Conservation (phyloP, 768 basidiomycete genomes). For the Saitozyma sp. region DNA sequence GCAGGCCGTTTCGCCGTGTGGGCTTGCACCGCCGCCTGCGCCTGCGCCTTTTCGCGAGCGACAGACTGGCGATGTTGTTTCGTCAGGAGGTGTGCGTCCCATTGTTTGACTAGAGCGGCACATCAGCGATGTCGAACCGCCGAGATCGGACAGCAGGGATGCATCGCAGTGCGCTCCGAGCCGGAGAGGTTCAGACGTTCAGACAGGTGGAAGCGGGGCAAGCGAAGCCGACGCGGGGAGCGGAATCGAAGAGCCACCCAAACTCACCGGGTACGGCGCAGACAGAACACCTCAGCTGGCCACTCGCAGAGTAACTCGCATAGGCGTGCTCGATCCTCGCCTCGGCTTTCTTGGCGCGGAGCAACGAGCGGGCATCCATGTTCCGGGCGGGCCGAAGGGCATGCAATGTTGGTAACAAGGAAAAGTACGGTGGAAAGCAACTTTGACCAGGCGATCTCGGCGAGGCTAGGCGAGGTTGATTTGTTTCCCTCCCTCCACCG, state of each 20-base stretch:
- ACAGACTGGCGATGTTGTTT: slow-evolving; percentile 49
- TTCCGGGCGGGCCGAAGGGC: background rate
- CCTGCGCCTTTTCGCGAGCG: slow-evolving; percentile 39
- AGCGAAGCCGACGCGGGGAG: background rate
- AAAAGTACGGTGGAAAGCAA: background rate
- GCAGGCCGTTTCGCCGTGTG: slow-evolving; percentile 18
- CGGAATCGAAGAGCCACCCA: background rate
- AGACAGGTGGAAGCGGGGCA: slow-evolving; percentile 3
- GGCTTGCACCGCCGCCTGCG: slow-evolving; percentile 12
- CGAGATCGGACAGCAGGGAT: background rate
- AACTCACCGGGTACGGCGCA: slow-evolving; percentile 47
- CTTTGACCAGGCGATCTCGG: no score
- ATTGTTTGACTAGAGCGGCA: slow-evolving; percentile 39
- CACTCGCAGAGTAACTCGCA: slow-evolving; percentile 38
- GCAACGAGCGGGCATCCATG: slow-evolving; percentile 48
- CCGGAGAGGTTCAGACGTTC: background rate
- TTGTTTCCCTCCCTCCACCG: background rate
- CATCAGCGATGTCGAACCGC: background rate
- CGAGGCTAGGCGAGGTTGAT: background rate
- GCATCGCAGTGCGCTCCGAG: background rate
- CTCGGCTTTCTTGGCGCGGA: slow-evolving; percentile 49
- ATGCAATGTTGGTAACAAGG: background rate
- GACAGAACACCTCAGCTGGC: slow-evolving; percentile 44
- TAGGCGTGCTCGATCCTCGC: slow-evolving; percentile 45
- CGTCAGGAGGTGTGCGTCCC: slow-evolving; percentile 48